Conservation (phyloP, 768 basidiomycete species). For the Rhizopogon vesiculosus region DNA sequence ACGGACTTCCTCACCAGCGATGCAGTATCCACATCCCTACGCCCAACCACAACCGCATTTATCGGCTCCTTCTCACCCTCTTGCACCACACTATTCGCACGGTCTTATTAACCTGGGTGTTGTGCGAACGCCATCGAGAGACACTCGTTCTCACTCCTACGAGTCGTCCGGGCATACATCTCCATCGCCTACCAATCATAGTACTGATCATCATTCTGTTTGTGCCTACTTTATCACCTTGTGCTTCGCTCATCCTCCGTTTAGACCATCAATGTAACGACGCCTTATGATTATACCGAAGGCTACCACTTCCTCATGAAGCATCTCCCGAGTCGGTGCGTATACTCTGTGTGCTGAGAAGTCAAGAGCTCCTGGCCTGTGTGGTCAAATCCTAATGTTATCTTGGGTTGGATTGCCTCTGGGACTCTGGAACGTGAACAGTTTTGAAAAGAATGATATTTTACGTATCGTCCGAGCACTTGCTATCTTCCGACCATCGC, state of each 20-base stretch:
- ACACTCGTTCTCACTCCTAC: constrained; percentile 21
- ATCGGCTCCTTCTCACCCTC: constrained; percentile 13
- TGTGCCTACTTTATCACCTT: constrained; percentile 8
- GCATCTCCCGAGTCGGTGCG: constrained; percentile 79
- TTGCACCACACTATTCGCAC: constrained; percentile 45
- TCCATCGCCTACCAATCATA: constrained; percentile 37
- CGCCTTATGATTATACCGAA: constrained; percentile 92
- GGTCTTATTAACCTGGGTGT: constrained; percentile 36
- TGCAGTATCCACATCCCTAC: constrained; percentile 30
- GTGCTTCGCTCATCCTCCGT: constrained; percentile 38
- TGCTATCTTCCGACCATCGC: constrained; percentile 92
- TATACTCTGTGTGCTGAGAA: constrained; percentile 32
- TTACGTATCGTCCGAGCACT: constrained; percentile 91
- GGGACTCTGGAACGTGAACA: constrained; percentile 28
- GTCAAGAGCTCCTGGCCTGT: constrained; percentile 36
- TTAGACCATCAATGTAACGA: constrained; percentile 56
- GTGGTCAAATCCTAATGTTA: constrained; percentile 28
- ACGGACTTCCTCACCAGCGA: constrained; percentile 28
- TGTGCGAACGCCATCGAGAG: constrained; percentile 23
- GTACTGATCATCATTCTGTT: constrained; percentile 28
- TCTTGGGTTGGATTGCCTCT: constrained; percentile 34
- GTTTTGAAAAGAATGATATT: constrained; percentile 96
- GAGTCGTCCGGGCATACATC: constrained; percentile 32
- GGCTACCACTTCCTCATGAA: constrained; percentile 97
- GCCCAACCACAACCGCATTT: constrained; percentile 22